phyloP scores from a whole-genome alignment of 495 filamentous ascomycete species.

The Trichocladium antarcticum region DNA sequence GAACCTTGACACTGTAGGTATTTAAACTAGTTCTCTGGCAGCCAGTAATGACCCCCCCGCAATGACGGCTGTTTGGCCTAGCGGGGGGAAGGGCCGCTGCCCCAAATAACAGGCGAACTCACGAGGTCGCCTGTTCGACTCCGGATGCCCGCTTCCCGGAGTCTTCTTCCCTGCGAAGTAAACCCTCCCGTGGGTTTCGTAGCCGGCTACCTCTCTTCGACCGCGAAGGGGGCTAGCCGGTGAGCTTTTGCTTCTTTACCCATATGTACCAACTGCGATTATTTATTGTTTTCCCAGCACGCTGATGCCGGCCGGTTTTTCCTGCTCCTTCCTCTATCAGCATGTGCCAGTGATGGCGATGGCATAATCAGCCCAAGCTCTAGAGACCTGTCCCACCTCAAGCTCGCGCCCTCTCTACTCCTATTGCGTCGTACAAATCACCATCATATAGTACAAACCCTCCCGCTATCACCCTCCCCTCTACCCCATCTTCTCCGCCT shows the following conservation, averaged over 20 bases:
- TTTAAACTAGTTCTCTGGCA: background rate
- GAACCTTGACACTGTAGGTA: background rate
- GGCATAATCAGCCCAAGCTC: too few relatives aligned
- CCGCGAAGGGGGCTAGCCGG: background rate
- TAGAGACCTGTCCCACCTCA: too few relatives aligned
- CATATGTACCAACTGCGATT: background rate
- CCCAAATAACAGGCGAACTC: background rate
- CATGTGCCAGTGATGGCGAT: background rate
- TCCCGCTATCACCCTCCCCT: background rate
- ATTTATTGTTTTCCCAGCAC: background rate
- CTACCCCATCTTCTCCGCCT: constrained; percentile 68
- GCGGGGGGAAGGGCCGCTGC: background rate
- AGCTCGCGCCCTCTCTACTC: background rate
- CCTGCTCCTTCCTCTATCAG: background rate
- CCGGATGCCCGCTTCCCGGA: too few relatives aligned
- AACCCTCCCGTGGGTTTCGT: background rate
- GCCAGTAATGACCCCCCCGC: background rate
- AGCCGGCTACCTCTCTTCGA: background rate
- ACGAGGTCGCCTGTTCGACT: background rate
- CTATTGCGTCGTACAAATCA: background rate
- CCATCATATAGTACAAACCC: too few relatives aligned
- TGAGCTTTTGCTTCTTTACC: background rate
- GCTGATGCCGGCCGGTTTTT: background rate
- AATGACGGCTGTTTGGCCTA: background rate
- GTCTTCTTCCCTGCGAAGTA: background rate